Evolutionary conservation across 139 green algal genomes (phyloP).

Genomic region (Micractinium conductrix): DNA sequence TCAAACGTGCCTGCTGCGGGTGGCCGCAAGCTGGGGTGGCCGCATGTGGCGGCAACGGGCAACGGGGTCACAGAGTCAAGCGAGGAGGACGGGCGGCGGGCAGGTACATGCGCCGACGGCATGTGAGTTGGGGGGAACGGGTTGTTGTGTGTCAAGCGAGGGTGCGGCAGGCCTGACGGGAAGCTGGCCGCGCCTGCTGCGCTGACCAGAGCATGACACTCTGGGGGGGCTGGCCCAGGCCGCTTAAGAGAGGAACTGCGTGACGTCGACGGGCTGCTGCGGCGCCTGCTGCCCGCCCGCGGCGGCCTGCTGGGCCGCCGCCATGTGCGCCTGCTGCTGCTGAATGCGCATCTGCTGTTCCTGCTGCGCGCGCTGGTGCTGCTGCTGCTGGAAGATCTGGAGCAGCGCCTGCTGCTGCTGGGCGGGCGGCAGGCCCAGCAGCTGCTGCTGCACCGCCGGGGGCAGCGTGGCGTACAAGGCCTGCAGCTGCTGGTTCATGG

Average conservation of each 20-base stretch:
- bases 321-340: constrained; percentile 39
- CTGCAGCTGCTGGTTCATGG: constrained; percentile 34
- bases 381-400: constrained; percentile 38
- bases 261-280: constrained; percentile 30
- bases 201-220: background rate
- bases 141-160: background rate
- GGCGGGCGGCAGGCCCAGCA: constrained; percentile 32
- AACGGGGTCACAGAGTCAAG: too few species aligned
- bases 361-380: constrained; percentile 18
- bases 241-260: constrained; percentile 30
- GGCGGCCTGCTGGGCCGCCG: background rate
- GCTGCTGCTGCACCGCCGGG: constrained; percentile 18
- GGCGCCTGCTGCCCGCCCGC: background rate
- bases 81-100: too few species aligned
- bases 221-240: background rate
- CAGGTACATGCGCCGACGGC: too few species aligned
- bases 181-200: background rate
- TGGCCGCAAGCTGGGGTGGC: too few species aligned
- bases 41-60: too few species aligned
- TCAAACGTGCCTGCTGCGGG: too few species aligned
- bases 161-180: background rate
- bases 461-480: constrained; percentile 18
- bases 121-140: background rate
- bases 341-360: constrained; percentile 30
- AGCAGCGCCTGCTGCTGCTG: constrained; percentile 31